Base-by-base conservation (phyloP, 139 green algal genomes). In the Astrephomene gubernaculifera region DNA sequence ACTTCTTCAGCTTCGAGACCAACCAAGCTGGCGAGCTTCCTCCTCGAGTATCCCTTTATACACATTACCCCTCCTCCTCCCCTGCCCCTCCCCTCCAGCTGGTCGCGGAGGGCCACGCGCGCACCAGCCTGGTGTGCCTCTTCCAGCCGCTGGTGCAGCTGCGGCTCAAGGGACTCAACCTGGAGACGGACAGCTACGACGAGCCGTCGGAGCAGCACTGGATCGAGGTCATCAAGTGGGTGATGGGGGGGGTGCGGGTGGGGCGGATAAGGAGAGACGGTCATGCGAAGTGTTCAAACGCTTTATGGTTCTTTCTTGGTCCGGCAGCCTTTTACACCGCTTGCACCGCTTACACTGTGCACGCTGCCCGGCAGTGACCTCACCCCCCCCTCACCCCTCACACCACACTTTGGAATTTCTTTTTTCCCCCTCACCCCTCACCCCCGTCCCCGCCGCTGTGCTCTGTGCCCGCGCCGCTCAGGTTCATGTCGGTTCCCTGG, bases 131-230 rank as follows among this genome's bases (percentile, higher is more conserved):
- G 45, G 65, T 86, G 65, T 69, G 79, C 49, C 10, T 86, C 31
- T 76, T 86, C 65, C 79, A 86, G 67, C 79, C 79, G 0, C 33
- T 63, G n/a, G 29, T 41, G 25, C 79, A 44, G 33, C 79, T 86
- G 65, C 33, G 45, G 25, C 79, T 86, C 65, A 86, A 86, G 79
- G 79, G 65, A 0, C 36, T 86, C 45, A 86, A 86, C 45, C 35
- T 86, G 45, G 79, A 86, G 65, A 86, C 79, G 2, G 0, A 12
- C 27, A n/a, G 7, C 4, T 57, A 68, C 65, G 8, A 2, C 4
- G 79, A 86, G 49, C 65, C 79, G 29, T 25, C 45, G 25, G 79
- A 86, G 29, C 9, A 31, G 45, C 79, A 86, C 79, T 86, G 79
- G 79, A 39, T 78, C 0, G 41, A 86, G 3, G 64, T 86, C 35